These are phyloP conservation scores for Kluyveromyces nonfermentans DNA, from an alignment of 805 yeast species.

Conservation along the genomic window DNA sequence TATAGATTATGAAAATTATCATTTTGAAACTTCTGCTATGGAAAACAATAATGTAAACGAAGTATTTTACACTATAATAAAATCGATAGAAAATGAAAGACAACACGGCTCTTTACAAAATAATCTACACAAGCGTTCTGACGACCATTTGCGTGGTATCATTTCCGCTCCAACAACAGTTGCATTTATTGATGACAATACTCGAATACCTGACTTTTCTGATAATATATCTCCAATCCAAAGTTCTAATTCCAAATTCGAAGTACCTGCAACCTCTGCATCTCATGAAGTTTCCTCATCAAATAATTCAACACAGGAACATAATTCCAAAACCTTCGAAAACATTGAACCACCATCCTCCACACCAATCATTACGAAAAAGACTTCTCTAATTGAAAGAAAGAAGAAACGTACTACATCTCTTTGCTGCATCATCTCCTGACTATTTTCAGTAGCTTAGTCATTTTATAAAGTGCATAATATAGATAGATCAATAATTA, in stretches of 20 bases:
- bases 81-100: conserved; percentile 11
- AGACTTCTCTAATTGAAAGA: background rate
- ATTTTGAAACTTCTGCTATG: conserved; percentile 19
- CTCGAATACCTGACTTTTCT: background rate
- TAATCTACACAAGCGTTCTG: too few species aligned
- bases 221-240: background rate
- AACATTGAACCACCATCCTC: background rate
- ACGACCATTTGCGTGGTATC: background rate
- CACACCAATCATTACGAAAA: background rate
- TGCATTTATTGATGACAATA: background rate
- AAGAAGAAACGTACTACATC: background rate
- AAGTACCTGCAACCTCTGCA: background rate
- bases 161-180: background rate
- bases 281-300: background rate
- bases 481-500: background rate
- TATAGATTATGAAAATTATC: conserved; percentile 9
- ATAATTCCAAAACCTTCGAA: background rate
- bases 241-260: background rate
- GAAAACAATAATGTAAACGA: conserved; percentile 12
- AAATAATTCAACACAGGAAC: background rate
- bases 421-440: background rate
- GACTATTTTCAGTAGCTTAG: background rate
- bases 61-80: conserved; percentile 9
- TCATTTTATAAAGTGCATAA: background rate
- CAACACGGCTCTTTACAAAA: background rate